Base-by-base conservation (phyloP, 257 asterid species). In the Cordia subcordata region DNA sequence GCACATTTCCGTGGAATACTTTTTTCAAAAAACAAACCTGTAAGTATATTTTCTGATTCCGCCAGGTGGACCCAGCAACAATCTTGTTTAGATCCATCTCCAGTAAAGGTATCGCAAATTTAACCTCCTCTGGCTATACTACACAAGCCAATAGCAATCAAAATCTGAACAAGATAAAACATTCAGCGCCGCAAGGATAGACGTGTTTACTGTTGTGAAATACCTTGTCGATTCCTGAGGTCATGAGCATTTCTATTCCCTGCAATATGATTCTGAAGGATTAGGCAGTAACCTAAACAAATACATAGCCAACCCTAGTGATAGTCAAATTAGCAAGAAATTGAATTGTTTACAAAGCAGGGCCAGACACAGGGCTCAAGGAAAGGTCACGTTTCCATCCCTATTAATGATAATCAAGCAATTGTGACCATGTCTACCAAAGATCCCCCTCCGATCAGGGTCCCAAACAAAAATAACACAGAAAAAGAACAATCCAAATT, bases 81-180 rank as follows among this genome's bases (percentile, higher is more conserved):
- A 93, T 72, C 65, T 78, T 89, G 79, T 79, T 86, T 49, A 93
- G 68, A 75, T 86, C 93, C 85, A 84, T 73, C 66, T 85, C 97
- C 77, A 86, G 73, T 62, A 93, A 73, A 8, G 96, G 97, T 57
- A 93, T 84, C 8, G 95, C 83, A 77, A 93, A 89, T 68, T 83
- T 89, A 44, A 81, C 99, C 89, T 93, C 99, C 69, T 83, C 96
- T 18, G 88, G 82, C 97, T 88, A 83, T 81, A 54, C 76, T 71
- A 75, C 69, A 75, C 69, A 75, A 76, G 67, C 53, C 57, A 81
- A 74, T 66, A 82, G 6, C n/a, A 12, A 11, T 22, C 35, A 11
- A 20, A 53, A 18, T 53, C 12, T 27, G 17, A 20, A 11, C 27
- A 23, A 10, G 11, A 3, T 22, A 33, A 8, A 53, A 22, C 16